Percentiles rank a stretch among this genome's conserved stretches.
Evolutionary conservation across 805 yeast species (phyloP).

Genomic region (Tetrapisispora pingtungensis): DNA sequence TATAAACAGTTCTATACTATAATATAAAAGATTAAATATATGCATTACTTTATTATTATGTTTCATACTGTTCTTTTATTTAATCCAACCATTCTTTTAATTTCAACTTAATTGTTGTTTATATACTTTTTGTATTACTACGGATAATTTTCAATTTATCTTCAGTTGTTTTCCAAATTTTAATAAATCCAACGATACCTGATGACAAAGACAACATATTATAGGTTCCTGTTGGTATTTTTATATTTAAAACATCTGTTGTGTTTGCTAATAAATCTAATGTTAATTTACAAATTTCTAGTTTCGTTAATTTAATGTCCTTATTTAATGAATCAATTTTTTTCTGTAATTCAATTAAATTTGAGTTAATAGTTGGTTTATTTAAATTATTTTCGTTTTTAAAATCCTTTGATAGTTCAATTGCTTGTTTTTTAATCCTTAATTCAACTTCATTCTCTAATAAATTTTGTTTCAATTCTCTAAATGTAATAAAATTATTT

Average conservation of each 20-base stretch:
- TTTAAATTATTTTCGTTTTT: slow-evolving; percentile 4
- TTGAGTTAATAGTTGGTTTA: background rate
- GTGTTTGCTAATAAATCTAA: slow-evolving; percentile 43
- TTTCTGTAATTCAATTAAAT: slow-evolving; percentile 9
- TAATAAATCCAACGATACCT: slow-evolving; percentile 23
- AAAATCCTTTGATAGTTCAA: slow-evolving; percentile 11
- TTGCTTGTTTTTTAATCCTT: slow-evolving; percentile 39
- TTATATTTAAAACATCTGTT: slow-evolving; percentile 36
- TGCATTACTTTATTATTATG: too few species aligned
- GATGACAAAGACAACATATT: slow-evolving; percentile 24
- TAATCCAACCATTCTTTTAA: too few species aligned
- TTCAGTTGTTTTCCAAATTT: slow-evolving; percentile 24
- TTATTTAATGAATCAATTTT: background rate
- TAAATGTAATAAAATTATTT: slow-evolving; percentile 37
- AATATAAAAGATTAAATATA: too few species aligned
- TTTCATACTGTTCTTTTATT: too few species aligned
- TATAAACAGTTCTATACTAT: too few species aligned
- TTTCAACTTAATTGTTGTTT: too few species aligned
- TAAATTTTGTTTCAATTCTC: slow-evolving; percentile 4
- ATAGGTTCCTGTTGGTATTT: slow-evolving; percentile 26
- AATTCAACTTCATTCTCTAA: slow-evolving; percentile 30
- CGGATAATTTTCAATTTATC: background rate
- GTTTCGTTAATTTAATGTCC: slow-evolving; percentile 29
- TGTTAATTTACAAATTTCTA: slow-evolving; percentile 34
- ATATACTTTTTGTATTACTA: background rate